Evolutionary conservation across 2,329 filamentous ascomycete genomes (phyloP), one percentile per base, ranked within the genome.

Genomic region (Calycina herbarum): DNA sequence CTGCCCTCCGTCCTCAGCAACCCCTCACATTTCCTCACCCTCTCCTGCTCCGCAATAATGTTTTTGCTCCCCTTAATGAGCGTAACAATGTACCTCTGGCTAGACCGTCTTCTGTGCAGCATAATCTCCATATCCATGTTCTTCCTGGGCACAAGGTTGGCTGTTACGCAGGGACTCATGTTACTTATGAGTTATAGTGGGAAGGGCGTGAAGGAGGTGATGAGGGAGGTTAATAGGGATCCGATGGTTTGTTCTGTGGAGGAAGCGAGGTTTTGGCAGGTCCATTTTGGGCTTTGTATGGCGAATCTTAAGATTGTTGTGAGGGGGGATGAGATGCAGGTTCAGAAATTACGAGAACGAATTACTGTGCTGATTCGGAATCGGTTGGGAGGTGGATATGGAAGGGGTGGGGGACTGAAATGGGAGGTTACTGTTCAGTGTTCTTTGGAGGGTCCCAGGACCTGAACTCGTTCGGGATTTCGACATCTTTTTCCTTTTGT

Each of bases 211-310:
- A 62, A 63, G 33, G 88, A 89, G 27, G 89, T 97, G n/a, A 83
- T 97, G 73, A 86, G 86, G 64, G 93, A 96, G 76, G 94, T 99
- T 61, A 89, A 93, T 76, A 85, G 88, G 1, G 93, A 97, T 73
- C 87, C 91, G 1, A 85, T 85, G 64, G 88, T 98, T 31, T 85
- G 85, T 57, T 85, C 85, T 1, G 88, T 99, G 58, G 92, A 97
- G 65, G 94, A 97, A 74, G 94, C 94, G 1, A 89, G 93, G 75
- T 97, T 99, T 78, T 99, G 95, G 95, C 95, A 99, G 80, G 95
- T 97, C 15, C 95, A 99, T 78, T 97, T 98, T 76, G 94, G 94
- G 1, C 82, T 98, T 51, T 96, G 93, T 75, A 96, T 98, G 90
- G 95, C 95, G 8, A 97, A 96, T 76, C 78, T 99, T 70, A 96